Percentiles rank a stretch among this genome's conserved stretches.
phyloP scores from a whole-genome alignment of 106 monocot genomes.

The Dendrobium chrysotoxum region DNA sequence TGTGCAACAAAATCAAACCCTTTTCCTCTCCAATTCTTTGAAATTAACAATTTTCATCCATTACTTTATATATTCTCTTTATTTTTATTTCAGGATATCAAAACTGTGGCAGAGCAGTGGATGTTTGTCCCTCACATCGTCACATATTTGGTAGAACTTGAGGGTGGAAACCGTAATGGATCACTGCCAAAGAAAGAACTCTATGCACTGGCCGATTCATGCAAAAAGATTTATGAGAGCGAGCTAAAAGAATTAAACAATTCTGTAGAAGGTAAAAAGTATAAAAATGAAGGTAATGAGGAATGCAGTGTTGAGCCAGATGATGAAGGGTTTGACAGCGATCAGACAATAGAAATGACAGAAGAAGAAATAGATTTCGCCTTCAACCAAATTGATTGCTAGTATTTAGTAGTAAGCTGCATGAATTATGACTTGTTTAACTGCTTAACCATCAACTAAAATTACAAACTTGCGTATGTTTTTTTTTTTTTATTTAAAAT shows the following conservation, averaged over 20 bases:
- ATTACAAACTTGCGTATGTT: background rate
- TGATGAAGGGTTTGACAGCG: slow-evolving; percentile 64
- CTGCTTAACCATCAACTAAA: background rate
- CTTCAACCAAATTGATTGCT: slow-evolving; percentile 26
- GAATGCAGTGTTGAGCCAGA: background rate
- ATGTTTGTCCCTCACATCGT: slow-evolving; percentile 81
- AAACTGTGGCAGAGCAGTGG: slow-evolving; percentile 64
- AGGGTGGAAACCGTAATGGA: slow-evolving; percentile 18
- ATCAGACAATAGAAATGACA: slow-evolving; percentile 91
- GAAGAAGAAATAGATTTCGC: slow-evolving; percentile 92
- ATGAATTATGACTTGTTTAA: background rate
- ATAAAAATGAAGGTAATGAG: slow-evolving; percentile 9
- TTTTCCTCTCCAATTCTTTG: too few relatives aligned
- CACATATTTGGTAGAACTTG: slow-evolving; percentile 45
- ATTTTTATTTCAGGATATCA: slow-evolving; percentile 46
- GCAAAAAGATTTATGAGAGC: slow-evolving; percentile 50
- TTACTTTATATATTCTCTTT: background rate
- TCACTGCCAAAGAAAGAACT: slow-evolving; percentile 47
- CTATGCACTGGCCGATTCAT: slow-evolving; percentile 32
- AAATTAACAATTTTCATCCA: background rate
- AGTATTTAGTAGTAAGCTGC: slow-evolving; percentile 1
- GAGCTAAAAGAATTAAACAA: slow-evolving; percentile 23
- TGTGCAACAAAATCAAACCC: background rate
- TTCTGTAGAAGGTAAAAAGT: slow-evolving; percentile 13
- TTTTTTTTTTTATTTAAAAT: background rate